Evolutionary conservation across 73 alveolate genomes (phyloP).

Genomic region (Paramecium octaurelia): DNA sequence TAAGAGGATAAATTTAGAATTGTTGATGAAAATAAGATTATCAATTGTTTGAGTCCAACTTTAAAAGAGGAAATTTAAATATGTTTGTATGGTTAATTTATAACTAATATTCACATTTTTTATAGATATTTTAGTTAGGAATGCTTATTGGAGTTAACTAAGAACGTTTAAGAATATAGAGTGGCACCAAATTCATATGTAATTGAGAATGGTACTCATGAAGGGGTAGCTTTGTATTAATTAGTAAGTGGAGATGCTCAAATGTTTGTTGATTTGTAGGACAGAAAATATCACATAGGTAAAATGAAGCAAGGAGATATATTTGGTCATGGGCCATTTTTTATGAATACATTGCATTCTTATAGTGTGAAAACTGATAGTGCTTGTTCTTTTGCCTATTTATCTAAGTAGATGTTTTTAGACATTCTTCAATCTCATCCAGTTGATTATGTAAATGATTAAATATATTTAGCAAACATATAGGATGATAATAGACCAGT

Average conservation of each 20-base stretch:
- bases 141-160: conserved; percentile 12
- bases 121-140: background rate
- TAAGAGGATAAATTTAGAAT: conserved; percentile 2
- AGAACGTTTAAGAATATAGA: conserved; percentile 7
- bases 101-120: background rate
- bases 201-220: background rate
- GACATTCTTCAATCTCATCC: background rate
- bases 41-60: background rate
- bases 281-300: conserved; percentile 7
- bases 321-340: background rate
- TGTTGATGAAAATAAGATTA: background rate
- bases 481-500: conserved; percentile 6
- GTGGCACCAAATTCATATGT: conserved; percentile 14
- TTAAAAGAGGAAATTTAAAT: conserved; percentile 12
- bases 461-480: background rate
- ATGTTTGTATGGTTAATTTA: conserved; percentile 27
- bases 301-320: conserved; percentile 3
- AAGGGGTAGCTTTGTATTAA: background rate
- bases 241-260: conserved; percentile 38
- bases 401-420: background rate
- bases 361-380: background rate
- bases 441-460: conserved; percentile 16
- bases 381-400: conserved; percentile 25
- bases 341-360: background rate
- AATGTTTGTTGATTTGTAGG: background rate